Evolutionary conservation across 768 basidiomycete species (phyloP), one percentile per base, ranked within the genome.

Genomic region (Multifurca ochricompacta): DNA sequence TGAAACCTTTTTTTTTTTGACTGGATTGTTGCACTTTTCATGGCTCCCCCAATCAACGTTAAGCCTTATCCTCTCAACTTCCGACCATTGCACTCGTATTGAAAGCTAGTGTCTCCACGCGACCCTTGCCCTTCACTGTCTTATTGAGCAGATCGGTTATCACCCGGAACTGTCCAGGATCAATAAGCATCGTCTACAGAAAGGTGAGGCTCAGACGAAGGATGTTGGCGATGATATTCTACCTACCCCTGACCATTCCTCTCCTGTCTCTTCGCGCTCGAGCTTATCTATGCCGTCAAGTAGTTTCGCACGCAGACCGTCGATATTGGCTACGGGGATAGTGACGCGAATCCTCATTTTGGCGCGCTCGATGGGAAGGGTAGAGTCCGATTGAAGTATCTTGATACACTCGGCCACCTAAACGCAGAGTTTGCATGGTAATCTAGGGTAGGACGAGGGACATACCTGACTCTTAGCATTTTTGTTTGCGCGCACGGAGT

Each of bases 391-490:
- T 64, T 95, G 91, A 19, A 97, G 74, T 16, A 80, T 73, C 64
- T 85, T 89, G 69, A 97, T 85, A 60, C 89, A 88, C 63, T 92
- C 91, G 9, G 91, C 83, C 6, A 92, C 91, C 91, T 92, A 21
- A 28, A 34, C 28, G 23, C 6, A 49, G 14, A 40, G 35, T 53
- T 25, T 55, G 28, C 25, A 14, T 32, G n/a, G 48, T 16, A 34
- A 16, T 37, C 35, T 19, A 39, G 8, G 16, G 25, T 1, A 9
- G 23, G 19, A 16, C 36, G n/a, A 36, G 32, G 43, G 16, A 51
- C 73, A 16, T 59, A 88, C 91, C 80, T 99, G 96, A 47, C 86
- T 88, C 72, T 99, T 99, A 4, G 93, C 94, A 19, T 79, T 86
- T 74, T 97, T 97, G 59, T 84, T 83, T 41, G 77, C 77, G 63